These are phyloP conservation scores for Limonium bicolor DNA, from an alignment of 148 eudicot species.

Conservation along the genomic window DNA sequence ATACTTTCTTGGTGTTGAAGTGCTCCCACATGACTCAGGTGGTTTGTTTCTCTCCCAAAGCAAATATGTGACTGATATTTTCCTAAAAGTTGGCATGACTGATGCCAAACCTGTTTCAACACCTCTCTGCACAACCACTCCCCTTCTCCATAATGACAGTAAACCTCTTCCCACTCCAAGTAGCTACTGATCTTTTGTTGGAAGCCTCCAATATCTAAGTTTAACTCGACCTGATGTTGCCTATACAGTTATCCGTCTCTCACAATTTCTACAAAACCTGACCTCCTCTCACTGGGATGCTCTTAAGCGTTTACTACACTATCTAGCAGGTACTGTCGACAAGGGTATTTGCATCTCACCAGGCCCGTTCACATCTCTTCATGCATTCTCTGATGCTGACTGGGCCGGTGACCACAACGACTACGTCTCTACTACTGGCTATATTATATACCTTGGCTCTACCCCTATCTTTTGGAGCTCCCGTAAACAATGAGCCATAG, in stretches of 20 bases:
- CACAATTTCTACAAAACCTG: constrained; percentile 9
- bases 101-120: background rate
- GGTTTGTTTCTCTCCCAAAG: background rate
- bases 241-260: constrained; percentile 1
- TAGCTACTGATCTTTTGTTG: background rate
- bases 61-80: background rate
- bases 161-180: background rate
- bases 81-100: background rate
- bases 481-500: background rate
- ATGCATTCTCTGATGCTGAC: background rate
- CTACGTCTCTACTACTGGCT: constrained; percentile 2
- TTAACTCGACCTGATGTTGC: constrained; percentile 6
- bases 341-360: background rate
- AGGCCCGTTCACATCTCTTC: background rate
- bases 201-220: background rate
- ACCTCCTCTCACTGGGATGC: constrained; percentile 3
- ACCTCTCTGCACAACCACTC: background rate
- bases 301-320: constrained; percentile 3
- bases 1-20: background rate
- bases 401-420: constrained; percentile 7
- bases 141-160: background rate
- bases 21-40: background rate
- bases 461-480: constrained; percentile 7
- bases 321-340: background rate
- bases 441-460: constrained; percentile 6